These are phyloP conservation scores for Boletus patriciae DNA, from an alignment of 768 basidiomycete genomes.

Conservation along the genomic window DNA sequence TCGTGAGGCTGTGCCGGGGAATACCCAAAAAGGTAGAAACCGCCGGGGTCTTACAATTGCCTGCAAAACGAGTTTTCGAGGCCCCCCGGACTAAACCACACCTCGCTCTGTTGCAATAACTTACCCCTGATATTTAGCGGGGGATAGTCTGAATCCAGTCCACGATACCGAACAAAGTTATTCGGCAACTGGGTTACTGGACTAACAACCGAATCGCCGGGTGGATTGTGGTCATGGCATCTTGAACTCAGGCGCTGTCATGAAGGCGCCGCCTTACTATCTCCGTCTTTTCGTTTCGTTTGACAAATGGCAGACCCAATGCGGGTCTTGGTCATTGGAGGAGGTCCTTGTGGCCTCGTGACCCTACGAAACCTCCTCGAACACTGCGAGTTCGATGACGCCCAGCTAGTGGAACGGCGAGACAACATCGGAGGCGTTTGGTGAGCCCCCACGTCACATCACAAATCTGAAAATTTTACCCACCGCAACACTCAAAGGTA, in stretches of 20 bases:
- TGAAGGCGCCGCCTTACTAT: constrained; percentile 7
- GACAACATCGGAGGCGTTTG: constrained; percentile 53
- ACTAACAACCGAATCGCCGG: neutral
- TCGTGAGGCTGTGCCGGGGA: too few relatives aligned
- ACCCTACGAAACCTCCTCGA: constrained; percentile 49
- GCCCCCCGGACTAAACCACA: too few relatives aligned
- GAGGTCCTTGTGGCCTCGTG: constrained; percentile 49
- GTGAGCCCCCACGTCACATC: constrained; percentile 31
- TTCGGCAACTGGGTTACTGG: neutral
- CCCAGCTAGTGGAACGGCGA: constrained; percentile 46
- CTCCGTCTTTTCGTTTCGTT: neutral
- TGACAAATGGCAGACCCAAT: constrained; percentile 3
- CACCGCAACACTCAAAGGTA: constrained; percentile 13
- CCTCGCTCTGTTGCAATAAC: too few relatives aligned
- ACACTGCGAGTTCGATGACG: constrained; percentile 42
- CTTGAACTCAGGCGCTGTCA: neutral
- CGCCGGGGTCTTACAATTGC: too few relatives aligned
- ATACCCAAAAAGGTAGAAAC: too few relatives aligned
- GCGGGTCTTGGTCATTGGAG: constrained; percentile 45
- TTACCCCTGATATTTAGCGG: too few relatives aligned
- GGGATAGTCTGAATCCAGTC: too few relatives aligned
- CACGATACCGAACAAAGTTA: too few relatives aligned
- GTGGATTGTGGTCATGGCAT: neutral
- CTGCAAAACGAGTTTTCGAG: too few relatives aligned
- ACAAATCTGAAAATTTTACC: neutral